Percentiles rank a stretch among this genome's conserved stretches.
Conservation (phyloP, 2,329 filamentous ascomycete species). For the Phoma herbarum region DNA sequence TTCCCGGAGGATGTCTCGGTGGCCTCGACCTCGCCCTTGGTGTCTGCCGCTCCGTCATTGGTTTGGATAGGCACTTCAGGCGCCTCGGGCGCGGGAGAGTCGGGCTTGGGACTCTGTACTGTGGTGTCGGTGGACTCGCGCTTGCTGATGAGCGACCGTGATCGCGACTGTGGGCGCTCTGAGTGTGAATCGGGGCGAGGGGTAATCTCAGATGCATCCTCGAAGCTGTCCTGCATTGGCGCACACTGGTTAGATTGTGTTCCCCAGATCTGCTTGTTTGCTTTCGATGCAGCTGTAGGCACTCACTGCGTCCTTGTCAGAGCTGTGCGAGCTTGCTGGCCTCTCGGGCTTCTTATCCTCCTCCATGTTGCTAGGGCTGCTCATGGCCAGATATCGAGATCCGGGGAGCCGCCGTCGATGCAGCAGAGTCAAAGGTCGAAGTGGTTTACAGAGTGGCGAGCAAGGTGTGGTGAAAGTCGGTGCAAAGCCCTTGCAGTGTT, state of each 20-base stretch:
- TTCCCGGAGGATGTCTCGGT: constrained; percentile 33
- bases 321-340: constrained; percentile 46
- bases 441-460: constrained; percentile 12
- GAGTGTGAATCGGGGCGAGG: constrained; percentile 51
- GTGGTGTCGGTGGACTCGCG: constrained; percentile 36
- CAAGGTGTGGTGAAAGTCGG: constrained; percentile 10
- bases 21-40: constrained; percentile 19
- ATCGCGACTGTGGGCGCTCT: constrained; percentile 48
- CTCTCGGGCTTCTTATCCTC: constrained; percentile 29
- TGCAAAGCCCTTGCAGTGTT: constrained; percentile 15
- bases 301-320: constrained; percentile 42
- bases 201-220: constrained; percentile 76
- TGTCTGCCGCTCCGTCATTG: constrained; percentile 23
- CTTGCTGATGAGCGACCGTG: constrained; percentile 64
- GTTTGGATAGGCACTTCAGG: constrained; percentile 22
- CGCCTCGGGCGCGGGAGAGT: constrained; percentile 12
- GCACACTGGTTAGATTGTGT: constrained; percentile 23
- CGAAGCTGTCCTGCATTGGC: constrained; percentile 73
- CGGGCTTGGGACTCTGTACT: constrained; percentile 6
- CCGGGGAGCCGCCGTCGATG: constrained; percentile 9
- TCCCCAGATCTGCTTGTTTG: constrained; percentile 1
- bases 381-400: constrained; percentile 13
- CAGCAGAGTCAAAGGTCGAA: constrained; percentile 3
- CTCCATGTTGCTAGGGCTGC: constrained; percentile 15
- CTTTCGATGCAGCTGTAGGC: background rate